Conservation (phyloP, 495 filamentous ascomycete species). For the Durotheca rogersii region DNA sequence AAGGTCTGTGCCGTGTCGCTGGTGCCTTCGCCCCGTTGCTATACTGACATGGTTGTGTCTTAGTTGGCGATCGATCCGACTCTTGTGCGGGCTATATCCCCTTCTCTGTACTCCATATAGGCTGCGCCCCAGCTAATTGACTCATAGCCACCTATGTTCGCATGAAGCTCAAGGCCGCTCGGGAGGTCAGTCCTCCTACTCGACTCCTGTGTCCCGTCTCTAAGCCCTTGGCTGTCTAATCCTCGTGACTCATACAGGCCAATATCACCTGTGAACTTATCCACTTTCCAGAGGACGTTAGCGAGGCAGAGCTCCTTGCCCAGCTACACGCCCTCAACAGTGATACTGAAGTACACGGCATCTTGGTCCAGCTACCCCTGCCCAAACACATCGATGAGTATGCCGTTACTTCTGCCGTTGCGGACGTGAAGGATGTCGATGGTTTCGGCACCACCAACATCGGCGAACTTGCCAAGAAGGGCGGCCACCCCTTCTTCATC, state of each 20-base stretch:
- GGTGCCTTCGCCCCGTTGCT: background rate
- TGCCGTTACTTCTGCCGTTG: constrained; percentile 81
- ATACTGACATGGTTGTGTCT: constrained; percentile 13
- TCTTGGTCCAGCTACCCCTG: constrained; percentile 89
- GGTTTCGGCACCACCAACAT: constrained; percentile 93
- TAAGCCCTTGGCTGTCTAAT: constrained; percentile 14
- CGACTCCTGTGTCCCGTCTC: background rate
- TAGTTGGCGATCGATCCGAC: constrained; percentile 87
- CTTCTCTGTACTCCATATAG: constrained; percentile 8
- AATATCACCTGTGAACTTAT: constrained; percentile 85
- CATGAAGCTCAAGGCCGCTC: constrained; percentile 97
- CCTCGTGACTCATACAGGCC: constrained; percentile 55
- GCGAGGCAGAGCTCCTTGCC: constrained; percentile 82
- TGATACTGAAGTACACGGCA: constrained; percentile 83
- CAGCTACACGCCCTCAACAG: constrained; percentile 80
- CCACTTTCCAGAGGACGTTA: constrained; percentile 76
- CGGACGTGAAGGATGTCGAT: constrained; percentile 95
- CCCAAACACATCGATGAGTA: constrained; percentile 88
- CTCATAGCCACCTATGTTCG: constrained; percentile 89
- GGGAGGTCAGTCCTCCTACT: constrained; percentile 63
- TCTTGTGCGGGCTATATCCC: constrained; percentile 65
- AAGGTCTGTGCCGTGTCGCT: too few relatives aligned
- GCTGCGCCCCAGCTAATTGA: constrained; percentile 29
- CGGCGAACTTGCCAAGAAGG: constrained; percentile 92
- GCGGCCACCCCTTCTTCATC: constrained; percentile 80